Evolutionary conservation across 345 rosid species (phyloP), one percentile per base, ranked within the genome.

Genomic region (Salix brachista): DNA sequence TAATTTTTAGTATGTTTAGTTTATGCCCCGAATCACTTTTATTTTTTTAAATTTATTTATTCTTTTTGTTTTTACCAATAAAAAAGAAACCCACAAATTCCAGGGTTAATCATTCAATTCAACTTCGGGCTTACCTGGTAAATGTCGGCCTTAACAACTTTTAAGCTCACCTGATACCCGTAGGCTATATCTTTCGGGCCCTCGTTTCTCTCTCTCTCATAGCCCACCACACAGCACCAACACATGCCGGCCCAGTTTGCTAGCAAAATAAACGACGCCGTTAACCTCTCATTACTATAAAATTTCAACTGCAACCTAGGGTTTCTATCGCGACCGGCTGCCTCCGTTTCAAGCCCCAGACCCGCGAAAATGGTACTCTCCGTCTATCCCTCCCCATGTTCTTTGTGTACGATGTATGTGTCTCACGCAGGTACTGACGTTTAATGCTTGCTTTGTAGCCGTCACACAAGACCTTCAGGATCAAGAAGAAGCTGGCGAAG

Each of bases 401-500:
- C 5, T 3, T 0, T 14, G 16, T 73, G 54, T 14, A 6, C 17
- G 4, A 7, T 14, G 32, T 28, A 17, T 6, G n/a, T 3, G 37
- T 17, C n/a, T 16, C 32, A 32, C n/a, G 19, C 7, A 32, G 18
- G 17, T 67, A 34, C 6, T 37, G 6, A 21, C 7, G 12, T 73
- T 6, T 73, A 17, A 16, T 17, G 13, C 10, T 6, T 69, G 18
- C 42, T 46, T 4, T 48, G 50, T 61, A 79, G 82, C 82, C 78
- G 32, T 79, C 75, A 36, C 82, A 79, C 67, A 79, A 79, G 82
- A 69, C 75, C 3, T 79, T 79, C 56, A 50, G 37, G 54, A 79
- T 79, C 46, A 79, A 79, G 78, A 79, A 79, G 75, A 79, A 79
- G 56, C 71, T 79, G 78, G 82, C 78, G 66, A 79, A 79, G 75